Evolutionary conservation across 2,329 filamentous ascomycete genomes (phyloP).

Genomic region (Clonostachys rhizophaga): DNA sequence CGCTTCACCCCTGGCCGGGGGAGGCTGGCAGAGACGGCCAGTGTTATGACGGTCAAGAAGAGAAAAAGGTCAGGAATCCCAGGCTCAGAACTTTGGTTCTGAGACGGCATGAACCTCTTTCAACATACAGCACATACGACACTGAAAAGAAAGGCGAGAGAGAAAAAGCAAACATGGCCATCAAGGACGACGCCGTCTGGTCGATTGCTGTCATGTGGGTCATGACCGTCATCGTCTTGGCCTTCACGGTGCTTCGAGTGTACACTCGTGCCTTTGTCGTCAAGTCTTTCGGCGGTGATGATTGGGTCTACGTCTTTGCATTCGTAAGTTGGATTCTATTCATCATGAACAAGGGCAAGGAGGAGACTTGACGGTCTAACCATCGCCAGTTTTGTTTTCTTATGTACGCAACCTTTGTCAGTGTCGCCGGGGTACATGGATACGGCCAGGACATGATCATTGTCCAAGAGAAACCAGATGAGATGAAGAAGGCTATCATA

Average conservation of each 20-base stretch:
- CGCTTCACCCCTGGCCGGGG: too few species aligned
- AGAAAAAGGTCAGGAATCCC: too few species aligned
- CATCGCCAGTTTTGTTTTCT: conserved; percentile 13
- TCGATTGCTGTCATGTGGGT: conserved; percentile 13
- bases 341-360: conserved; percentile 28
- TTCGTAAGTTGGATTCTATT: conserved; percentile 18
- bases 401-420: conserved; percentile 14
- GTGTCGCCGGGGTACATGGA: conserved; percentile 17
- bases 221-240: conserved; percentile 11
- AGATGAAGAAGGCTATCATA: background rate
- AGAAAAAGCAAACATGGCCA: background rate
- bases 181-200: background rate
- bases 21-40: too few species aligned
- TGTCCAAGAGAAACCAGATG: background rate
- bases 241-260: conserved; percentile 15
- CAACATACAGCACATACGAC: too few species aligned
- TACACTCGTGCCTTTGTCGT: conserved; percentile 26
- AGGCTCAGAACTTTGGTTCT: too few species aligned
- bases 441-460: conserved; percentile 17
- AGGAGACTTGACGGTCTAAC: conserved; percentile 17
- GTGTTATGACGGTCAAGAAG: too few species aligned
- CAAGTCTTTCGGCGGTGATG: conserved; percentile 30
- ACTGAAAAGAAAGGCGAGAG: too few species aligned
- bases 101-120: too few species aligned
- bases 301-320: conserved; percentile 29